These are phyloP conservation scores for Agaricus subrufescens DNA, from an alignment of 768 basidiomycete genomes.

Conservation along the genomic window DNA sequence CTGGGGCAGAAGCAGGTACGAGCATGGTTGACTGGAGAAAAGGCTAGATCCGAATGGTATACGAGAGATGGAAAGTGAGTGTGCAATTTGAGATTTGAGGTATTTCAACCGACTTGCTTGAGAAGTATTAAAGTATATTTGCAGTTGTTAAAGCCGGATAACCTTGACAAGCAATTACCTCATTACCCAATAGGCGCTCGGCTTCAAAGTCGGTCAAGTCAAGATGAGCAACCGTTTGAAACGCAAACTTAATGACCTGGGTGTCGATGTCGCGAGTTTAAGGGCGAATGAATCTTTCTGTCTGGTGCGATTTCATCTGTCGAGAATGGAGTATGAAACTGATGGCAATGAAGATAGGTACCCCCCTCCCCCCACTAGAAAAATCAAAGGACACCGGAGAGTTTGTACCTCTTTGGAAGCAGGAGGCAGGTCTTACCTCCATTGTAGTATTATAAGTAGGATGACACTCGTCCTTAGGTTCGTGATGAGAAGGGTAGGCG, in stretches of 20 bases:
- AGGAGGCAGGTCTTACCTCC: slow-evolving; percentile 58
- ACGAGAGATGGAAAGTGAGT: too few species aligned
- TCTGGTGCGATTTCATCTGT: slow-evolving; percentile 42
- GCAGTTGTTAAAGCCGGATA: background rate
- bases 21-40: too few species aligned
- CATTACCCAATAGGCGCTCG: background rate
- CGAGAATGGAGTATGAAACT: slow-evolving; percentile 1
- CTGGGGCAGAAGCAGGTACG: too few species aligned
- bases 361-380: slow-evolving; percentile 90
- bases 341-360: slow-evolving; percentile 68
- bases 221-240: slow-evolving; percentile 58
- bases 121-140: background rate
- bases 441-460: background rate
- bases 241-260: slow-evolving; percentile 78
- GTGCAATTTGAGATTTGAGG: too few species aligned
- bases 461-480: slow-evolving; percentile 42
- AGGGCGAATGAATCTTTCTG: slow-evolving; percentile 84
- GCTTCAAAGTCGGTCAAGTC: background rate
- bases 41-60: too few species aligned
- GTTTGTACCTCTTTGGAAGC: slow-evolving; percentile 97
- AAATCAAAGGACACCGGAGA: slow-evolving; percentile 90
- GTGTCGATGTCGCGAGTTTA: slow-evolving; percentile 63
- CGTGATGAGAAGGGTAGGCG: slow-evolving; percentile 91
- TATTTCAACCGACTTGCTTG: background rate
- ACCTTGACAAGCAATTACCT: background rate